Base-by-base conservation (phyloP, 2,329 filamentous ascomycete species). In the Herpotrichia juniperi region DNA sequence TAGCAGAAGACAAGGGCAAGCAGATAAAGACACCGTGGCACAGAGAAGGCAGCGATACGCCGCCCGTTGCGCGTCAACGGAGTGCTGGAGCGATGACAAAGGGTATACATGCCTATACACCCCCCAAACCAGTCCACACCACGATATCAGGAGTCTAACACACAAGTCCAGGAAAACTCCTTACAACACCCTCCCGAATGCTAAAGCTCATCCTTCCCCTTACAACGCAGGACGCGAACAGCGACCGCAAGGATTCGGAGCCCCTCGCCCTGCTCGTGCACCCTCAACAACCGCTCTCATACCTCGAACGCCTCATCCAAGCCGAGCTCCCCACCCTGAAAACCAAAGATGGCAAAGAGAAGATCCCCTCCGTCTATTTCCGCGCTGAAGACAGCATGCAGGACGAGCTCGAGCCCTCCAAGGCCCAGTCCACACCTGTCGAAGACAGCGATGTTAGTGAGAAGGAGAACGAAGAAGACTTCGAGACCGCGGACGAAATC, bases 221-320 rank as follows among this genome's bases (percentile, higher is more conserved):
- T 22, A 85, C 84, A 0, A 87, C 83, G 0, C 74, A 79, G 40
- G 85, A 87, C 50, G 78, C 79, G 25, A 82, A 84, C 56, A 75
- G 76, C 1, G 83, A 87, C 56, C 80, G 85, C 50, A 87, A 89
- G 72, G 82, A 87, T 42, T 85, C 93, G n/a, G 90, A 96, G 62
- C 91, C 92, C 0, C 79, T 96, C 11, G 92, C 92, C 1, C 82
- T 96, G 0, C 84, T 96, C 2, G 83, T 96, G 0, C 93, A 96
- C 63, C 92, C 93, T 0, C 90, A 96, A 56, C 93, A 97, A 68
- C 93, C 93, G 0, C 81, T 97, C 2, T 96, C 91, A 8, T 96
- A 96, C 71, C 85, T 96, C 35, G 91, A 96, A 71, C 85, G 91
- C 8, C 78, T 97, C 2, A 93, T 97, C 42, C 93, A 96, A 68